phyloP scores from a whole-genome alignment of 257 asterid genomes.

The Agastache rugosa region DNA sequence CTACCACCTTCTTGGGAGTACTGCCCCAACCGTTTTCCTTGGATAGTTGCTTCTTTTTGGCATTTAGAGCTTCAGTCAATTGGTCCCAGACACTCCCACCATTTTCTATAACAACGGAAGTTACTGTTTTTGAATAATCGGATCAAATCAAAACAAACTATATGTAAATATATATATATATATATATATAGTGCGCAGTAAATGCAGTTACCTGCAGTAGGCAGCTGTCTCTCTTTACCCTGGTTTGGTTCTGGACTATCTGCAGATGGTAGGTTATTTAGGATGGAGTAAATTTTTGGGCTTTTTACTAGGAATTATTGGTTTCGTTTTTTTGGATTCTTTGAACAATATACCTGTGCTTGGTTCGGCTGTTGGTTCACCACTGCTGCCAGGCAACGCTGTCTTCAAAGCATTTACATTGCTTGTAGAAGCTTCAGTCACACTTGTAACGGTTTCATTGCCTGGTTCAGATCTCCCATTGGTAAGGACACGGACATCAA shows the following conservation, averaged over 20 bases:
- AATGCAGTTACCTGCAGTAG: conserved; percentile 41
- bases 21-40: conserved; percentile 51
- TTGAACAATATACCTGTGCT: conserved; percentile 50
- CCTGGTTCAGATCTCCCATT: conserved; percentile 49
- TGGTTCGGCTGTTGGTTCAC: conserved; percentile 38
- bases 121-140: conserved; percentile 2
- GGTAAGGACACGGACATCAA: conserved; percentile 67
- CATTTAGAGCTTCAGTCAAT: conserved; percentile 58
- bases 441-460: conserved; percentile 32
- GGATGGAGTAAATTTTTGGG: neutral
- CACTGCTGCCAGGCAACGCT: conserved; percentile 42
- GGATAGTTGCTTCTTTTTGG: conserved; percentile 66
- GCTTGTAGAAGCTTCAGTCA: conserved; percentile 45
- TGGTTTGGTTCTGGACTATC: conserved; percentile 35
- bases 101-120: conserved; percentile 44
- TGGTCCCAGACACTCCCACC: conserved; percentile 70
- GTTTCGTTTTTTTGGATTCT: neutral
- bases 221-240: conserved; percentile 36
- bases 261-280: conserved; percentile 26
- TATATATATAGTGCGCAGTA: neutral
- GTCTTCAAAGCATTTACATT: conserved; percentile 40
- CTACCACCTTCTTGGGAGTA: conserved; percentile 46
- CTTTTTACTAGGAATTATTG: neutral
- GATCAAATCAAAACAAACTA: conserved; percentile 18
- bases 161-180: neutral